Evolutionary conservation across 176 grass and related monocot species (phyloP), one percentile per base, ranked within the genome.

Genomic region (Aegilops tauschii): DNA sequence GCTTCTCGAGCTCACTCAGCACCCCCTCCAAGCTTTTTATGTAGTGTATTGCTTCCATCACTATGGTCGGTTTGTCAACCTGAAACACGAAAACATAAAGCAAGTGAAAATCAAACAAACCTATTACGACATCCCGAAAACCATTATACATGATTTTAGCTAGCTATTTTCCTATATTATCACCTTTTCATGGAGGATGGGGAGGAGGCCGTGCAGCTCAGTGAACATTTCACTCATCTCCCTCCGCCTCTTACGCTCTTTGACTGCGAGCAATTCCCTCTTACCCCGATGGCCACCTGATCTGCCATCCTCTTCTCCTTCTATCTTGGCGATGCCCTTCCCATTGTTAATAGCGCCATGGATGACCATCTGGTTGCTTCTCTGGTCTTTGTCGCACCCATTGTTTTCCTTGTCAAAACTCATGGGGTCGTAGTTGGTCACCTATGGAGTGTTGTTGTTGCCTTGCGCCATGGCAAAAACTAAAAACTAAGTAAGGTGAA

Each of bases 1-100:
- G 79, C 35, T 88, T 89, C 85, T 92, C 42, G 10, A 98, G 80
- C 12, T 66, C 29, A 39, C 69, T 40, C 8, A 89, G 75, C 0
- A 56, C 89, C 8, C 66, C 42, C 75, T 98, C 77, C 9, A 98
- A 84, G 16, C 2, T 79, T 65, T 69, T 88, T 87, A 98, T 95
- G 89, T 91, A 92, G 47, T 76, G 80, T 68, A 98, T 85, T 1
- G 93, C 84, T 65, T 94, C 86, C 47, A 67, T 82, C 3, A 98
- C 93, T 3, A 98, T 80, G n/a, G 64, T 88, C 1, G 81, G 61
- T 65, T 95, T 95, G 73, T 94, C 91, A 3, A 70, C 77, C 93
- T 98, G 34, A 5, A 23, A 39, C 25, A 77, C 27, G 8, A 39
- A 42, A 62, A 65, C 3, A 82, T n/a, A 9, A 49, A 14, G 12